Evolutionary conservation across 2,329 filamentous ascomycete genomes (phyloP).

Genomic region (Aspergillus pseudoterreus): DNA sequence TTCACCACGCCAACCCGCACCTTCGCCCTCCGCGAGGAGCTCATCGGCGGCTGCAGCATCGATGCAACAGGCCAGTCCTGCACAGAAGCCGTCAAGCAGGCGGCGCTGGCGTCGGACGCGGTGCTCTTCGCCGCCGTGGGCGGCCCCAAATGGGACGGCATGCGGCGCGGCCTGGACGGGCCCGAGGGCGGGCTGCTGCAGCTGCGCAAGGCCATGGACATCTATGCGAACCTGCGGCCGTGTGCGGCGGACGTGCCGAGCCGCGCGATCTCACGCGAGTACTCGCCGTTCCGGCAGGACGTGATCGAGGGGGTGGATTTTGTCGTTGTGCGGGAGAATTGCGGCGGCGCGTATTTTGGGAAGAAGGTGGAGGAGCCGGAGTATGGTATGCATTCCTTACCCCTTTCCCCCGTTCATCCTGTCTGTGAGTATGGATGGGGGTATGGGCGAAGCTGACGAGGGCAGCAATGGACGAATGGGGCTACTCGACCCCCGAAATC

Average conservation of each 20-base stretch:
- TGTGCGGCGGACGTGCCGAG: constrained; percentile 72
- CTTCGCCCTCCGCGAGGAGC: constrained; percentile 79
- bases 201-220: constrained; percentile 81
- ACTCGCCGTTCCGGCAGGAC: constrained; percentile 75
- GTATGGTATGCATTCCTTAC: constrained; percentile 45
- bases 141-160: constrained; percentile 85
- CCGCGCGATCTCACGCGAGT: constrained; percentile 66
- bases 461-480: constrained; percentile 67
- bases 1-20: constrained; percentile 66
- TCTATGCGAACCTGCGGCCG: constrained; percentile 86
- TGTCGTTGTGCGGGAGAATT: constrained; percentile 50
- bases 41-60: constrained; percentile 84
- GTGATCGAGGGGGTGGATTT: constrained; percentile 83
- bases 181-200: constrained; percentile 83
- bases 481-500: constrained; percentile 77
- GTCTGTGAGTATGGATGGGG: no score
- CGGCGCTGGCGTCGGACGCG: constrained; percentile 75
- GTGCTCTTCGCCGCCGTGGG: constrained; percentile 87
- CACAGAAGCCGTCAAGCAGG: constrained; percentile 72
- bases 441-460: neutral
- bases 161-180: constrained; percentile 61
- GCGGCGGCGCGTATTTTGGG: constrained; percentile 42
- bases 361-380: constrained; percentile 35
- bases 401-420: constrained; percentile 28
- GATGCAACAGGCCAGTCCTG: constrained; percentile 70